Base-by-base conservation (phyloP, 2,329 filamentous ascomycete species). In the Ascochyta rabiei region DNA sequence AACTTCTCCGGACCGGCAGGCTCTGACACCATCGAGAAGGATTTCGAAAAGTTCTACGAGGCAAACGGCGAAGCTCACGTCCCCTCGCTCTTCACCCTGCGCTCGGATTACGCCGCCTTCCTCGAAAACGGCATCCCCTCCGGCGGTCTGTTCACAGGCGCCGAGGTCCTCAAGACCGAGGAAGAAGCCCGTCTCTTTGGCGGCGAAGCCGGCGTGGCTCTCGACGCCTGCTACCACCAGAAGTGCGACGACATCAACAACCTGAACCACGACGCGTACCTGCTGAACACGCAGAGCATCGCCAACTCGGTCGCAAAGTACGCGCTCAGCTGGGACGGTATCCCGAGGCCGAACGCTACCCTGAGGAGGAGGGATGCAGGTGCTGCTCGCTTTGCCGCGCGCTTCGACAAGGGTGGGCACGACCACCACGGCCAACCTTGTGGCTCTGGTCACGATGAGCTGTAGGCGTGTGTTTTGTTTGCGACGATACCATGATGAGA, bases 91-190 rank as follows among this genome's bases (percentile, higher is more conserved):
- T 77, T 76, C 63, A 61, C 67, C 45, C 69, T 74, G 21, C 74
- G 75, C 55, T 75, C 71, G 21, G 75, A 77, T 58, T 77, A 77
- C 59, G 75, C 73, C 30, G 72, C 74, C 6, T 77, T 77, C 69
- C 69, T 77, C 34, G 67, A 73, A 46, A 74, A 72, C 51, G 75
- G 75, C 28, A 75, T 77, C 30, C 70, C 75, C 2, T 71, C 72
- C 0, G 75, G 75, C 18, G 75, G 75, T 23, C 67, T 76, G 12
- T 76, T 76, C 59, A 77, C 75, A 2, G 76, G 76, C 13, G 75
- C 75, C 15, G 75, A 77, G 38, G 69, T 67, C 12, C 61, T 75
- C 59, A 77, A 77, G 64, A 77, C 74, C 1, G 66, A 58, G 16
- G 71, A 73, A 48, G 72, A 76, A 47, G 71, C 68, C 4, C 57